A percentile compares a stretch with the other conserved stretches of the same genome.
phyloP scores from a whole-genome alignment of 148 eudicot species.

The Pouteria glomerata region DNA sequence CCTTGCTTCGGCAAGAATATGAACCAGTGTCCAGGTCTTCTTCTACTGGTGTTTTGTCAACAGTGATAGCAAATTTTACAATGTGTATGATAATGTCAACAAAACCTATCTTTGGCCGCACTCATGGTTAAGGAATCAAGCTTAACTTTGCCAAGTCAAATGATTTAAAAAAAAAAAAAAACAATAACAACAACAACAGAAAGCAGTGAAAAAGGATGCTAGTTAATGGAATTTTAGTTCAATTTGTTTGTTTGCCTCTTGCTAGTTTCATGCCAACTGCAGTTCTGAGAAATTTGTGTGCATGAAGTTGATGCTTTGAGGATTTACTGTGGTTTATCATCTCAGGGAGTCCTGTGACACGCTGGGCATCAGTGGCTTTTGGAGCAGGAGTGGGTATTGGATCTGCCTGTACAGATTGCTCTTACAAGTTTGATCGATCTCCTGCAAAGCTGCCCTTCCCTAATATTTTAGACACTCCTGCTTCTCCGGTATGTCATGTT shows the following conservation, averaged over 20 bases:
- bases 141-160: not conserved
- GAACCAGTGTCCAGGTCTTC: not conserved
- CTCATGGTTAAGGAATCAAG: not conserved
- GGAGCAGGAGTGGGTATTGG: conserved; percentile 92
- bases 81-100: not conserved
- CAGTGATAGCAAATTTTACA: not conserved
- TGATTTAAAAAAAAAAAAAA: too few species aligned
- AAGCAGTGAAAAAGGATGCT: not conserved
- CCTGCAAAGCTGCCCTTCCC: conserved; percentile 36
- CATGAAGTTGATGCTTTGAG: not conserved
- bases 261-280: not conserved
- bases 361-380: conserved; percentile 91
- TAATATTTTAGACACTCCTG: conserved; percentile 23
- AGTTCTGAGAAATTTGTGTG: not conserved
- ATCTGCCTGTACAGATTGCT: conserved; percentile 83
- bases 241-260: not conserved
- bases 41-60: not conserved
- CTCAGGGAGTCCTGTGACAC: conserved; percentile 79
- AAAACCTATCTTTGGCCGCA: not conserved
- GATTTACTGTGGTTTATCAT: conserved; percentile 4
- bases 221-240: not conserved
- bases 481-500: conserved; percentile 36
- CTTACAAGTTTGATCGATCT: conserved; percentile 45
- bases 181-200: not conserved
- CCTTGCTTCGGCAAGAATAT: not conserved